Evolutionary conservation across 306 rosid genomes (phyloP).

Genomic region (Vachellia pachyceras): DNA sequence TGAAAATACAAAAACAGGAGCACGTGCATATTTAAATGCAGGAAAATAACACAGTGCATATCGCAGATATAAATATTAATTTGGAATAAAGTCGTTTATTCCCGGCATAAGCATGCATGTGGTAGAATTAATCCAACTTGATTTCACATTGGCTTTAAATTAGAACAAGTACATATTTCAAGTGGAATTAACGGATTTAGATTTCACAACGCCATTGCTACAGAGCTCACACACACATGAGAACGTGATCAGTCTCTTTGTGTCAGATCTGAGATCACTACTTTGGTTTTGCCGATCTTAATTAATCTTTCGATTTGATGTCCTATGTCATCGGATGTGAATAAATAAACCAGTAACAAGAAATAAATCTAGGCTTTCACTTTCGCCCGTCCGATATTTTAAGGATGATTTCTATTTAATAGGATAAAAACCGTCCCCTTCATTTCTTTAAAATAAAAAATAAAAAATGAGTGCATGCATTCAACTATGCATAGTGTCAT

Average conservation of each 20-base stretch:
- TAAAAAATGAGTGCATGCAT: background rate
- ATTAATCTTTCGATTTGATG: background rate
- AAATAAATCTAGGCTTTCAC: background rate
- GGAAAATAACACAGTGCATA: conserved; percentile 10
- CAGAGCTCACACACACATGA: background rate
- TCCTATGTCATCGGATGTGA: background rate
- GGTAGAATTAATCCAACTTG: conserved; percentile 24
- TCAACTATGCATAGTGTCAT: background rate
- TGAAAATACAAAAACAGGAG: background rate
- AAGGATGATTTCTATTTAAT: background rate
- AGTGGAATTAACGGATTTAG: background rate
- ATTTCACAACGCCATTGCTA: background rate
- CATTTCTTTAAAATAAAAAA: too few species aligned
- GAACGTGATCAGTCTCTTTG: background rate
- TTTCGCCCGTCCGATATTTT: background rate
- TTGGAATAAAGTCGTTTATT: conserved; percentile 42
- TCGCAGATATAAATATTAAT: conserved; percentile 20
- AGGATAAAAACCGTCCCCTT: background rate
- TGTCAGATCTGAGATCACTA: background rate
- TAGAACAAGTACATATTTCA: background rate
- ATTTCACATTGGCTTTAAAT: conserved; percentile 14
- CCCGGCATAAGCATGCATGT: conserved; percentile 37
- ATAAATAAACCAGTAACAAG: background rate
- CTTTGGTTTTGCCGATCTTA: background rate
- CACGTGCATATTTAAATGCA: conserved; percentile 27